These are phyloP conservation scores for Skeletonema tropicum DNA, from an alignment of 108 stramenopile genomes.

Conservation along the genomic window DNA sequence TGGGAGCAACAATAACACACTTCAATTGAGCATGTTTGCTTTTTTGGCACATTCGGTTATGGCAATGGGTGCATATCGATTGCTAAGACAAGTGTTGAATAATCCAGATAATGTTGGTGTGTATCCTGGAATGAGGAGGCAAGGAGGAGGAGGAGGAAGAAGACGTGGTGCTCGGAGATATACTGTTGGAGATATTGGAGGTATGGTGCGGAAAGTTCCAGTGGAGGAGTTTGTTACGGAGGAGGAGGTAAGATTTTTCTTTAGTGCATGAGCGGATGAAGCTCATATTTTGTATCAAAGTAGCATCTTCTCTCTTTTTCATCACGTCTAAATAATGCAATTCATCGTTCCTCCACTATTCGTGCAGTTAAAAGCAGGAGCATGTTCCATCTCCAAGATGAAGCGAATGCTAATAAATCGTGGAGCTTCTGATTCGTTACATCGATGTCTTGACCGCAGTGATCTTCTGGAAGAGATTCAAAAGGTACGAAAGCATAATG, in stretches of 20 bases:
- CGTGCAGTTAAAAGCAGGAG: constrained; percentile 1
- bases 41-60: constrained; percentile 28
- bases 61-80: constrained; percentile 33
- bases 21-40: constrained; percentile 24
- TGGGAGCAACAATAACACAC: constrained; percentile 2
- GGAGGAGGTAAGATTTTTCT: constrained; percentile 13
- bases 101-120: neutral
- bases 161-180: constrained; percentile 10
- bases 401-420: constrained; percentile 43
- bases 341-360: neutral
- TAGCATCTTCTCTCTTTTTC: neutral
- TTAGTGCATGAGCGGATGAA: too few relatives aligned
- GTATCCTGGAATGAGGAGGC: constrained; percentile 31
- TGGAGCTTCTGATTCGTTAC: constrained; percentile 20
- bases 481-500: constrained; percentile 34
- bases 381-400: constrained; percentile 33
- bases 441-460: constrained; percentile 27
- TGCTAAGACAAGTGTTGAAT: constrained; percentile 25
- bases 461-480: constrained; percentile 34
- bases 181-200: constrained; percentile 35
- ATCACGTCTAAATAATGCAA: too few relatives aligned
- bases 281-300: too few relatives aligned
- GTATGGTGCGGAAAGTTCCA: constrained; percentile 33
- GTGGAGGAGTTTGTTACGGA: constrained; percentile 47
- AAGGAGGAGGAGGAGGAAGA: constrained; percentile 4